phyloP scores from a whole-genome alignment of 257 asterid genomes.

The Forsythia viridissima region DNA sequence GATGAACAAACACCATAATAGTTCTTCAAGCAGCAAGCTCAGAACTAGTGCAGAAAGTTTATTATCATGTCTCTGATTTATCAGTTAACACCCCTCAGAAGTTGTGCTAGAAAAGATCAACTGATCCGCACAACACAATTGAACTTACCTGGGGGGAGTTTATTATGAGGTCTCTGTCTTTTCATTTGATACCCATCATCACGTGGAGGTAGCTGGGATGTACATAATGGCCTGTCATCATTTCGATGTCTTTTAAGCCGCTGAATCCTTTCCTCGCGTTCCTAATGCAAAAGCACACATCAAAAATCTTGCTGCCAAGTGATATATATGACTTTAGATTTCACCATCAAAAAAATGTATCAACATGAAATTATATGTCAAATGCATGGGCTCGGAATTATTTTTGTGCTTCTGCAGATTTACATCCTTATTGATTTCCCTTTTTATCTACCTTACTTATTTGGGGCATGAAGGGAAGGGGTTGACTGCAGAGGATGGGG shows the following conservation, averaged over 20 bases:
- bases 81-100: neutral
- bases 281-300: constrained; percentile 50
- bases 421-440: neutral
- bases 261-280: constrained; percentile 86
- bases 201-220: constrained; percentile 46
- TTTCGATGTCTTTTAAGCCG: constrained; percentile 59
- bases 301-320: neutral
- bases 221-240: constrained; percentile 65
- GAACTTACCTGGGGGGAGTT: constrained; percentile 85
- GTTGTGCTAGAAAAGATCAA: neutral
- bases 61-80: neutral
- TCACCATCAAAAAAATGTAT: too few species aligned
- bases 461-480: neutral
- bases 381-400: neutral
- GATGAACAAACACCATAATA: neutral
- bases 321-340: neutral
- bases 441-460: neutral
- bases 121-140: neutral
- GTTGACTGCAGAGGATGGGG: neutral
- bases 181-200: constrained; percentile 62
- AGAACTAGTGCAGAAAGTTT: too few species aligned
- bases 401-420: neutral
- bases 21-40: neutral
- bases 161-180: constrained; percentile 59
- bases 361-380: neutral